These are phyloP conservation scores for Tylopilus orsonianus DNA, from an alignment of 1,284 basidiomycete species.

Conservation along the genomic window DNA sequence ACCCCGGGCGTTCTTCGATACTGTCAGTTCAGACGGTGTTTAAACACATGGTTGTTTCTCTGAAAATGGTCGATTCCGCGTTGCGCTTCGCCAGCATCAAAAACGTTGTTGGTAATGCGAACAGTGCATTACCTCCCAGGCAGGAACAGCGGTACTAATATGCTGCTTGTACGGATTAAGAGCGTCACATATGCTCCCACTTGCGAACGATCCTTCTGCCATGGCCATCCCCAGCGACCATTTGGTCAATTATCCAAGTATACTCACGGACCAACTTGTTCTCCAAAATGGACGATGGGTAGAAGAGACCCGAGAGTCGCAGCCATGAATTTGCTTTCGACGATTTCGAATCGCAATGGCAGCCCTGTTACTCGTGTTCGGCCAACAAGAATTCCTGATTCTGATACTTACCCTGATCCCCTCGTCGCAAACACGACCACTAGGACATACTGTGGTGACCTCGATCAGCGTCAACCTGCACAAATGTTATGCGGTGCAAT, in stretches of 20 bases:
- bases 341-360: not conserved
- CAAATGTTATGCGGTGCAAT: constrained; percentile 3
- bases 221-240: not conserved
- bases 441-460: constrained; percentile 4
- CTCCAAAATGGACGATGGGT: not conserved
- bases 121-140: not conserved
- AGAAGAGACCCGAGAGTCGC: not conserved
- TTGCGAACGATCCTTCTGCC: not conserved
- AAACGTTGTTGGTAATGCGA: constrained; percentile 6
- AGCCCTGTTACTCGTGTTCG: not conserved
- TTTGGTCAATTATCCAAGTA: not conserved
- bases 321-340: not conserved
- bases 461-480: constrained; percentile 2
- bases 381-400: not conserved
- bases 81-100: not conserved
- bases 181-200: not conserved
- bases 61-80: not conserved
- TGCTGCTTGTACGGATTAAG: constrained; percentile 1
- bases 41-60: not conserved
- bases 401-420: not conserved
- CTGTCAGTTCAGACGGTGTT: not conserved
- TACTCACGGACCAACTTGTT: not conserved
- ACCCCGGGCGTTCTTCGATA: not conserved
- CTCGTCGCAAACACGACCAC: constrained; percentile 6
- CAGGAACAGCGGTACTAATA: not conserved